Percentiles rank a stretch among this genome's conserved stretches.
Conservation (phyloP, 495 filamentous ascomycete genomes). For the Hypoxylon lienhwacheense region DNA sequence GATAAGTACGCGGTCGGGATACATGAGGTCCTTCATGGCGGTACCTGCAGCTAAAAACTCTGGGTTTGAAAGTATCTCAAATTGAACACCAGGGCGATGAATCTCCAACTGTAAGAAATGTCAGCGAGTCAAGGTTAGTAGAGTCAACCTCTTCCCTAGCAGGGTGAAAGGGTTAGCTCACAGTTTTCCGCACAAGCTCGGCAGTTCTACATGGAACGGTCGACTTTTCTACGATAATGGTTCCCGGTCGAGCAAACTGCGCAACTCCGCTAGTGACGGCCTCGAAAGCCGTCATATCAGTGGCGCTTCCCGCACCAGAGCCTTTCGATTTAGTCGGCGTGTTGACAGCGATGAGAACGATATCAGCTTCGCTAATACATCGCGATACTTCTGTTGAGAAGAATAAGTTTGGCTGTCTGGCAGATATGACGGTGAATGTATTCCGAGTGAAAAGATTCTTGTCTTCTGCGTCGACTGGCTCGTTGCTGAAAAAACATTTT, state of each 20-base stretch:
- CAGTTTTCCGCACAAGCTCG: constrained; percentile 66
- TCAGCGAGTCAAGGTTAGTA: not conserved
- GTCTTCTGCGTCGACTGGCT: constrained; percentile 20
- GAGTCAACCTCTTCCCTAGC: not conserved
- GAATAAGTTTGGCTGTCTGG: constrained; percentile 62
- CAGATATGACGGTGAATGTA: constrained; percentile 29
- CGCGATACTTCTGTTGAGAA: constrained; percentile 68
- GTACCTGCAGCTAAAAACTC: constrained; percentile 83
- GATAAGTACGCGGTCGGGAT: constrained; percentile 78
- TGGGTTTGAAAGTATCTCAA: constrained; percentile 82
- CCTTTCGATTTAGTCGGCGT: constrained; percentile 78
- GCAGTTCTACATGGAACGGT: constrained; percentile 83
- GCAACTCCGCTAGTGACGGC: constrained; percentile 68
- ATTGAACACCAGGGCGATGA: constrained; percentile 60
- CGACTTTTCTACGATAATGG: constrained; percentile 81
- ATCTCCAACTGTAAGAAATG: constrained; percentile 41
- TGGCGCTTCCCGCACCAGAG: constrained; percentile 68
- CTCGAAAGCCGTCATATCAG: constrained; percentile 74
- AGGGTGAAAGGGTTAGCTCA: constrained; percentile 38
- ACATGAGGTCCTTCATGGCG: constrained; percentile 68
- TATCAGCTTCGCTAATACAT: constrained; percentile 66
- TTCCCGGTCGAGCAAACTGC: constrained; percentile 61
- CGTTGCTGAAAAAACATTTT: constrained; percentile 37
- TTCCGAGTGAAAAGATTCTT: too few species aligned
- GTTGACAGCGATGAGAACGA: constrained; percentile 78